These are phyloP conservation scores for Geranium brycei DNA, from an alignment of 345 rosid genomes.

Conservation along the genomic window DNA sequence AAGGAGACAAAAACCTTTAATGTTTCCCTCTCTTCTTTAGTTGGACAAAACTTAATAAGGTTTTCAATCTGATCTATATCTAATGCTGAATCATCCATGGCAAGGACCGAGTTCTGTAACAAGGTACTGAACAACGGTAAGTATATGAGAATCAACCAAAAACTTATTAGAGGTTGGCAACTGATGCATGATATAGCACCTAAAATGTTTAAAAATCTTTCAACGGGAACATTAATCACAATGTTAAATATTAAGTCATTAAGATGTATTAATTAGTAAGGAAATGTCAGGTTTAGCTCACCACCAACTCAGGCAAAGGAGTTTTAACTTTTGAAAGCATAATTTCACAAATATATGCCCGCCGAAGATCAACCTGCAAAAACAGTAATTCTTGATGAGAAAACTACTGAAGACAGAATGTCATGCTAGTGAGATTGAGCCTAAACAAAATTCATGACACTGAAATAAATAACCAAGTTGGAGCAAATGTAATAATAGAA, in stretches of 20 bases:
- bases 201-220: too few species aligned
- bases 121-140: background rate
- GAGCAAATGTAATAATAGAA: too few species aligned
- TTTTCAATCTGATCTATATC: slow-evolving; percentile 78
- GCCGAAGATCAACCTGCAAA: slow-evolving; percentile 65
- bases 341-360: slow-evolving; percentile 78
- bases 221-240: background rate
- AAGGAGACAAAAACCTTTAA: slow-evolving; percentile 36
- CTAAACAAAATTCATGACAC: too few species aligned
- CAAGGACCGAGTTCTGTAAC: slow-evolving; percentile 57
- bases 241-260: background rate
- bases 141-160: background rate
- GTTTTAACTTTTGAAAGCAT: slow-evolving; percentile 77
- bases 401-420: too few species aligned
- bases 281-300: slow-evolving; percentile 20
- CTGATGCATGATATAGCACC: too few species aligned
- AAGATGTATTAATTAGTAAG: slow-evolving; percentile 8
- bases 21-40: slow-evolving; percentile 69
- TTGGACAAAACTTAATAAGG: slow-evolving; percentile 73
- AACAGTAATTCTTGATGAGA: slow-evolving; percentile 3
- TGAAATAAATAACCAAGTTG: too few species aligned
- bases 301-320: slow-evolving; percentile 66
- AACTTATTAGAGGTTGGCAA: too few species aligned
- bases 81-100: slow-evolving; percentile 60
- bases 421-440: too few species aligned